Evolutionary conservation across 2,329 filamentous ascomycete genomes (phyloP), one percentile per base, ranked within the genome.

Genomic region (Pseudocercospora eumusae): DNA sequence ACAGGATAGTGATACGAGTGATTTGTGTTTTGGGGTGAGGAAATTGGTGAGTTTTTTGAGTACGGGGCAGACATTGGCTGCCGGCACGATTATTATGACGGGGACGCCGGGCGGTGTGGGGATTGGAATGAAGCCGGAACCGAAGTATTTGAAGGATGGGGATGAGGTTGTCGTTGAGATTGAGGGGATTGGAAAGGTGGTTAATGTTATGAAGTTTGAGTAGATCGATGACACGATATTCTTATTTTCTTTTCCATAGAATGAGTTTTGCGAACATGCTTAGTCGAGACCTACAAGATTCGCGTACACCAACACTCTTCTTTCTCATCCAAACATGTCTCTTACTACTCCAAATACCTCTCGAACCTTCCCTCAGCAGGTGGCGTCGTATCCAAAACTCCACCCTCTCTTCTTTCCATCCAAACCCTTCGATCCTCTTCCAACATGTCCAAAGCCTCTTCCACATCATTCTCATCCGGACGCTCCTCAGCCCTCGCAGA

Each of bases 41-140:
- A 71, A 76, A 33, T 57, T 77, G 36, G 67, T 76, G 13, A 69
- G 64, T 31, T 75, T 74, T 61, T 56, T 75, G 56, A 70, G 69
- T 21, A 71, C 70, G 23, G 76, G 76, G 0, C 74, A 75, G 67
- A 78, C 81, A 45, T 64, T 83, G 66, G 77, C 80, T 72, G 77
- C 75, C 63, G 81, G 81, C 0, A 81, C 77, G 11, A 73, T 82
- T 28, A 77, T 83, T 44, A 81, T 83, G 80, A 83, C 81, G 6
- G 80, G 81, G 0, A 82, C 81, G 11, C 80, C 80, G 2, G 75
- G 75, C 13, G 77, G 76, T 67, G 70, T 74, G 1, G 71, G 71
- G 4, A 57, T 74, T 42, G 70, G 68, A 0, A 66, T 74, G 61
- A 73, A 74, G 71, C 72, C 72, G 15, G 45, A 40, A 53, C 68